Percentiles rank a stretch among this genome's conserved stretches.
Conservation (phyloP, 805 yeast genomes). For the Kazachstania taianensis region DNA sequence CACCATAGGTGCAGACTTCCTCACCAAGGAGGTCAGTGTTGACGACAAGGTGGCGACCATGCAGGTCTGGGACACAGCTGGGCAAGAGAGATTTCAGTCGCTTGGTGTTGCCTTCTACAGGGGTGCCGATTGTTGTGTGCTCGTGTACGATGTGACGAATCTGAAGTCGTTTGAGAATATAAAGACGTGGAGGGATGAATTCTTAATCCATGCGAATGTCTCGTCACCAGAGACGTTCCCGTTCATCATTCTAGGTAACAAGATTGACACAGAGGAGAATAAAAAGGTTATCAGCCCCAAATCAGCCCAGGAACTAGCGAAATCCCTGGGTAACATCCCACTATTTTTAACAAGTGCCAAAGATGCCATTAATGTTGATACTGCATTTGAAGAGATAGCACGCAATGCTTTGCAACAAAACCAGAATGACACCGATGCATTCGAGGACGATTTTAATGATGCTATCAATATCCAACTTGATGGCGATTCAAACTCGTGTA, state of each 20-base stretch:
- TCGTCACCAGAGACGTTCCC: slow-evolving; percentile 93
- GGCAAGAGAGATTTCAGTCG: slow-evolving; percentile 95
- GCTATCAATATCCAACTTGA: slow-evolving; percentile 93
- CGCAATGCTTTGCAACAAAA: slow-evolving; percentile 93
- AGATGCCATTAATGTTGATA: slow-evolving; percentile 89
- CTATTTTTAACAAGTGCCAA: slow-evolving; percentile 97
- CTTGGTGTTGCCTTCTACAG: slow-evolving; percentile 94
- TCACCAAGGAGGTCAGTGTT: slow-evolving; percentile 78
- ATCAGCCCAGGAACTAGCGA: slow-evolving; percentile 53
- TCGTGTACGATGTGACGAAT: slow-evolving; percentile 92
- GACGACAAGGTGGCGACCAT: slow-evolving; percentile 46
- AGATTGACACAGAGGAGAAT: slow-evolving; percentile 87
- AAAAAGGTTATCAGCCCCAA: slow-evolving; percentile 61
- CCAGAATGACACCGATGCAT: slow-evolving; percentile 56
- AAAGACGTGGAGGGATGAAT: slow-evolving; percentile 91
- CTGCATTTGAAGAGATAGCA: slow-evolving; percentile 92
- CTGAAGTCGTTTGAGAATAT: slow-evolving; percentile 85
- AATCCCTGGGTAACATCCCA: slow-evolving; percentile 67
- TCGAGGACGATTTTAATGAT: slow-evolving; percentile 87
- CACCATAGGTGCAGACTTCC: slow-evolving; percentile 94
- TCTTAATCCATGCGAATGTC: slow-evolving; percentile 85
- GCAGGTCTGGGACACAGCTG: slow-evolving; percentile 98
- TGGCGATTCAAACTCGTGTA: slow-evolving; percentile 66
- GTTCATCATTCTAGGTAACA: slow-evolving; percentile 88
- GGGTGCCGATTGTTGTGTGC: slow-evolving; percentile 96